Evolutionary conservation across 2,329 filamentous ascomycete genomes (phyloP).

Genomic region (Seiridium cupressi): DNA sequence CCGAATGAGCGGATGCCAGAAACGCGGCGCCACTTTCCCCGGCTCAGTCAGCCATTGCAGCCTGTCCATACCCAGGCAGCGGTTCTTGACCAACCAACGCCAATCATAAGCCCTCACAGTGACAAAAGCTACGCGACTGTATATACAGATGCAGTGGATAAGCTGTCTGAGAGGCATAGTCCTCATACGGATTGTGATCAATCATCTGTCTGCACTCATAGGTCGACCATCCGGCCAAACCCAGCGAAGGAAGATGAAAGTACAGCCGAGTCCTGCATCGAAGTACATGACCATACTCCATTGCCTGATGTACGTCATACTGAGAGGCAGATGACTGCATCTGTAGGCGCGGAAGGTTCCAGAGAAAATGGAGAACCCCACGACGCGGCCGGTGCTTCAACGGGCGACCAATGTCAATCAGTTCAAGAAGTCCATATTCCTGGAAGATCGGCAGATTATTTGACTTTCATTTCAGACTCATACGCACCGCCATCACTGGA

Average conservation of each 20-base stretch:
- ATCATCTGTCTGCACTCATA: slow-evolving; percentile 18
- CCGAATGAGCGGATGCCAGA: neutral
- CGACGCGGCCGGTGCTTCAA: neutral
- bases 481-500: slow-evolving; percentile 26
- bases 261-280: neutral
- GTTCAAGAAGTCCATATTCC: neutral
- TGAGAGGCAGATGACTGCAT: neutral
- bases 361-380: too few species aligned
- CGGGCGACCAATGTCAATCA: neutral
- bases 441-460: slow-evolving; percentile 25
- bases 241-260: neutral
- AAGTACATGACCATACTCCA: neutral
- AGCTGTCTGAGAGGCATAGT: slow-evolving; percentile 5
- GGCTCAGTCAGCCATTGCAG: neutral
- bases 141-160: slow-evolving; percentile 3
- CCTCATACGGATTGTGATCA: slow-evolving; percentile 18
- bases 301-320: neutral
- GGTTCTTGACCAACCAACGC: neutral
- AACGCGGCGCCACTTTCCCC: neutral
- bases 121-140: slow-evolving; percentile 5
- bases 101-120: neutral
- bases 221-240: neutral
- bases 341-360: too few species aligned
- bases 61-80: neutral
- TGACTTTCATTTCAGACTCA: slow-evolving; percentile 26